These are phyloP conservation scores for Mortierella sp. DNA, from an alignment of 371 early-diverging fungal species.

Conservation along the genomic window DNA sequence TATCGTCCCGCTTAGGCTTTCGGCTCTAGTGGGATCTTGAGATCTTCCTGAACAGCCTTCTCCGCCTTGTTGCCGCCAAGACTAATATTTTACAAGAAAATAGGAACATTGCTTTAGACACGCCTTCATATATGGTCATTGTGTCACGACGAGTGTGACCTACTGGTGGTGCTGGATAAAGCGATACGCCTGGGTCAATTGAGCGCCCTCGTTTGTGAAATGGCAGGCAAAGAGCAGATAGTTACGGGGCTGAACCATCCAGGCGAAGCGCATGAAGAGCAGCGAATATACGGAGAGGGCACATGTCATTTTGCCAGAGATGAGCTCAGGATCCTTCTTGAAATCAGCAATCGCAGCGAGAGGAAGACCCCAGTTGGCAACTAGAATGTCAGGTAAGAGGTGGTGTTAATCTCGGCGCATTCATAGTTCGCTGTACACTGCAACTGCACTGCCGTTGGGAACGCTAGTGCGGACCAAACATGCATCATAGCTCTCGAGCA, in stretches of 20 bases:
- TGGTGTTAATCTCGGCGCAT: not conserved
- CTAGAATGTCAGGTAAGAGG: conserved; percentile 49
- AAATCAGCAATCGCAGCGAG: conserved; percentile 95
- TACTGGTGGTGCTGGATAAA: conserved; percentile 78
- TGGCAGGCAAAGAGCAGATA: conserved; percentile 94
- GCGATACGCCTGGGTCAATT: conserved; percentile 88
- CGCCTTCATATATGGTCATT: no score
- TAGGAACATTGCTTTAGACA: no score
- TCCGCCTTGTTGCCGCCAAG: conserved; percentile 51
- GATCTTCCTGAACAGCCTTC: conserved; percentile 31
- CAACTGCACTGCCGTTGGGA: no score
- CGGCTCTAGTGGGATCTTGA: conserved; percentile 39
- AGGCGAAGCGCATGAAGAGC: conserved; percentile 96
- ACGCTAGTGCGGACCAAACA: no score
- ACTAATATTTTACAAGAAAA: no score
- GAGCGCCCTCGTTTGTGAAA: conserved; percentile 89
- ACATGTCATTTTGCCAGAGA: conserved; percentile 95
- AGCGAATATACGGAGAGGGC: conserved; percentile 76
- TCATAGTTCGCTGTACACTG: not conserved
- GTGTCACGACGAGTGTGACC: not conserved
- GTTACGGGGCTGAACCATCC: conserved; percentile 93
- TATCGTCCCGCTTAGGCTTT: conserved; percentile 16
- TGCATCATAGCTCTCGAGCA: no score
- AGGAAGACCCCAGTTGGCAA: conserved; percentile 98
- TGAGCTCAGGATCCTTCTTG: conserved; percentile 91